These are phyloP conservation scores for Claviceps spartinae DNA, from an alignment of 2,329 filamentous ascomycete genomes.

Conservation along the genomic window DNA sequence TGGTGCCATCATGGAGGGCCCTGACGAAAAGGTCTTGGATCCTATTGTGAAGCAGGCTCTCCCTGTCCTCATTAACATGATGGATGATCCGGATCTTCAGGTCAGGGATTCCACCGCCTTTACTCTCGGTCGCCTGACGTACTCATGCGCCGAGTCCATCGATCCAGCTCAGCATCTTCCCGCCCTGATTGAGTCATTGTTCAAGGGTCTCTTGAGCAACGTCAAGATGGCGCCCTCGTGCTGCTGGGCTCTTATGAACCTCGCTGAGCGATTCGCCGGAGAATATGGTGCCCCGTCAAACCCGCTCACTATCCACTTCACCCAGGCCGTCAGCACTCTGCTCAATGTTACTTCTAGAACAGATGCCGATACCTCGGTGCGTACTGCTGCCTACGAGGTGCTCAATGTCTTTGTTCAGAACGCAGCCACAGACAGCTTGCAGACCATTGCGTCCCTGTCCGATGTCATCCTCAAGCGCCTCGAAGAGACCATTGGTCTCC, in stretches of 20 bases:
- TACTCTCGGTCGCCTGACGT: conserved; percentile 88
- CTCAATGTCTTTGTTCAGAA: conserved; percentile 90
- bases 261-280: conserved; percentile 88
- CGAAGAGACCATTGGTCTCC: conserved; percentile 78
- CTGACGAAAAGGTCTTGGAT: conserved; percentile 81
- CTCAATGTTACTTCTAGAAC: conserved; percentile 71
- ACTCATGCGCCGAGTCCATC: conserved; percentile 82
- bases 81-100: conserved; percentile 79
- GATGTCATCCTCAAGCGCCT: conserved; percentile 83
- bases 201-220: conserved; percentile 77
- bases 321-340: conserved; percentile 76
- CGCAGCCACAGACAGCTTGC: conserved; percentile 72
- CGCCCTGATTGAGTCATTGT: conserved; percentile 74
- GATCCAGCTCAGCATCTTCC: conserved; percentile 74
- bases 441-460: conserved; percentile 67
- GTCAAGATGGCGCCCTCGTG: conserved; percentile 96
- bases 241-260: conserved; percentile 98
- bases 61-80: conserved; percentile 77
- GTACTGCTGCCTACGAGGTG: conserved; percentile 94
- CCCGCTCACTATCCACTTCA: conserved; percentile 80
- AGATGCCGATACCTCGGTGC: conserved; percentile 75
- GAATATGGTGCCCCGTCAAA: conserved; percentile 68
- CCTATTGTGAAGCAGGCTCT: conserved; percentile 93
- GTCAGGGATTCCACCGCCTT: conserved; percentile 96
- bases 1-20: conserved; percentile 96